Percentiles rank a stretch among this genome's conserved stretches.
Evolutionary conservation across 805 yeast genomes (phyloP).

Genomic region (Myxozyma sirexii): DNA sequence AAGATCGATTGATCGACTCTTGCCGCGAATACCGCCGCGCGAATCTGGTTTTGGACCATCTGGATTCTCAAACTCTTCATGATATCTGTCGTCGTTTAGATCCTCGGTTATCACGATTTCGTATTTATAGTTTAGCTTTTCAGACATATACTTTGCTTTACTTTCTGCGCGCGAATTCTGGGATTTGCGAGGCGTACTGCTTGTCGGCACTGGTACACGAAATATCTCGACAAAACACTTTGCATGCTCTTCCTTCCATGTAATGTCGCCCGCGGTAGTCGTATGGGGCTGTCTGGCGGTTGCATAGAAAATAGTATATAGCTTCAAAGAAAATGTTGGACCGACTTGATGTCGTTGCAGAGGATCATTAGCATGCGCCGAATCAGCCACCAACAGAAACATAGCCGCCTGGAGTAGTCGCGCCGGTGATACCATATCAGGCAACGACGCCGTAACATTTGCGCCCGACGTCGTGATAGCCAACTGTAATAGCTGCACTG

Average conservation of each 20-base stretch:
- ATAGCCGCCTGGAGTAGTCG: slow-evolving; percentile 64
- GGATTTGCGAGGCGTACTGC: slow-evolving; percentile 2
- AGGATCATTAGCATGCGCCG: slow-evolving; percentile 30
- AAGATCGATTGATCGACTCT: slow-evolving; percentile 45
- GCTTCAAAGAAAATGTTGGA: slow-evolving; percentile 58
- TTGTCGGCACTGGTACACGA: slow-evolving; percentile 36
- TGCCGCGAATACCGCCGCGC: slow-evolving; percentile 27
- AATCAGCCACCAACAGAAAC: slow-evolving; percentile 48
- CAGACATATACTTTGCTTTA: not conserved
- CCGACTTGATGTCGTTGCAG: slow-evolving; percentile 52
- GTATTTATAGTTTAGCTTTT: slow-evolving; percentile 45
- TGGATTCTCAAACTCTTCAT: slow-evolving; percentile 55
- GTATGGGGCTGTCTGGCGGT: slow-evolving; percentile 52
- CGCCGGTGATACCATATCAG: slow-evolving; percentile 63
- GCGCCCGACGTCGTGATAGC: slow-evolving; percentile 72
- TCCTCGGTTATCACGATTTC: slow-evolving; percentile 55
- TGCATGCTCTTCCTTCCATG: slow-evolving; percentile 76
- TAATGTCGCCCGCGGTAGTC: slow-evolving; percentile 50
- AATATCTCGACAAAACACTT: slow-evolving; percentile 52
- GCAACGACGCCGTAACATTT: slow-evolving; percentile 53
- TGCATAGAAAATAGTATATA: slow-evolving; percentile 58
- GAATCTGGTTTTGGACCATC: not conserved
- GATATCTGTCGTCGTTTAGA: slow-evolving; percentile 72
- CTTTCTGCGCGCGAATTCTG: slow-evolving; percentile 3
- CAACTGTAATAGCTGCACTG: slow-evolving; percentile 67